A percentile compares a stretch with the other conserved stretches of the same genome.
These are phyloP conservation scores for Phytophthora pini DNA, from an alignment of 352 stramenopile genomes.

Conservation along the genomic window DNA sequence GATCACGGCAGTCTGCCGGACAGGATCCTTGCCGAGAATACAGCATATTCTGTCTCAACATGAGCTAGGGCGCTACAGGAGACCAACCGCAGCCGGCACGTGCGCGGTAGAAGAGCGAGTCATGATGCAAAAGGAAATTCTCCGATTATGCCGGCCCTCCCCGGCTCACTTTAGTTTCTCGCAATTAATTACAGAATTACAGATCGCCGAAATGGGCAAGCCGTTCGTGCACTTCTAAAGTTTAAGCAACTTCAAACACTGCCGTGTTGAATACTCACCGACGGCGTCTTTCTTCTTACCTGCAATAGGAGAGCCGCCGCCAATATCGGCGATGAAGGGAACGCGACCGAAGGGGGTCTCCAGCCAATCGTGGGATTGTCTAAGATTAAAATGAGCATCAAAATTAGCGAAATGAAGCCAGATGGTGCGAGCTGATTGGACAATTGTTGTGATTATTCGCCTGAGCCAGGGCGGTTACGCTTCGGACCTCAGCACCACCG, in stretches of 20 bases:
- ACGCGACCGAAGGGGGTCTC: no score
- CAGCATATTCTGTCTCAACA: not conserved
- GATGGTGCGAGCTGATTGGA: slow-evolving; percentile 24
- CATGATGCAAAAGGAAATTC: slow-evolving; percentile 1
- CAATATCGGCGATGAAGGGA: not conserved
- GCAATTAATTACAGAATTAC: no score
- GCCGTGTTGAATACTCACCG: not conserved
- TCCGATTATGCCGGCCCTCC: no score
- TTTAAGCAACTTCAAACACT: not conserved
- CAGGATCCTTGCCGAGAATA: not conserved
- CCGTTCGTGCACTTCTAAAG: no score
- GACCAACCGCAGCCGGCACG: not conserved
- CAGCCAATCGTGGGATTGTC: not conserved
- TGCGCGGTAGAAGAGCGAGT: not conserved
- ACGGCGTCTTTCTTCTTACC: not conserved
- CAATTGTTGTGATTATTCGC: slow-evolving; percentile 18
- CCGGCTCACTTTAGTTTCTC: no score
- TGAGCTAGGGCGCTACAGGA: not conserved
- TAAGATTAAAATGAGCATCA: slow-evolving; percentile 26
- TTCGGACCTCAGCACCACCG: no score
- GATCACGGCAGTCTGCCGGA: not conserved
- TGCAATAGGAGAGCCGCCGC: not conserved
- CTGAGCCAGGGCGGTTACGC: slow-evolving; percentile 22
- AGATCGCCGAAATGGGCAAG: no score
- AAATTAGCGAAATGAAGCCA: slow-evolving; percentile 19